phyloP scores from a whole-genome alignment of 2,329 filamentous ascomycete species.

The Elsinoe necatrix region DNA sequence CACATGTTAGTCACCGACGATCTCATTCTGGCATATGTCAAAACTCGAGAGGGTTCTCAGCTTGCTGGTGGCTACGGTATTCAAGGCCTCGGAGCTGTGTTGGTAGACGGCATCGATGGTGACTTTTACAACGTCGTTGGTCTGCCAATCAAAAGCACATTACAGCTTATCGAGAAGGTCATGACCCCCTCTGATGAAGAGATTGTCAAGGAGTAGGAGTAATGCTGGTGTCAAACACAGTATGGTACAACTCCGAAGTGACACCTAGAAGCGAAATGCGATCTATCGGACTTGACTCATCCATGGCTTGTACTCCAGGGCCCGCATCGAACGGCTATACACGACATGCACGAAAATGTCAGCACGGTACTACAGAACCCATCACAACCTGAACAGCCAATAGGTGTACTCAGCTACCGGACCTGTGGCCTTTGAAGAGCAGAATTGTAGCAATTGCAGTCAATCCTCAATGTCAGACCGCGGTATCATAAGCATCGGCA shows the following conservation, averaged over 20 bases:
- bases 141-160: slow-evolving; percentile 66
- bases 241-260: background rate
- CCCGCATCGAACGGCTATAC: too few species aligned
- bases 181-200: slow-evolving; percentile 62
- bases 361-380: too few species aligned
- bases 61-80: slow-evolving; percentile 96
- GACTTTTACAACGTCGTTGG: slow-evolving; percentile 92
- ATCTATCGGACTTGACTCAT: too few species aligned
- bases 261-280: too few species aligned
- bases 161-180: slow-evolving; percentile 83
- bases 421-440: too few species aligned
- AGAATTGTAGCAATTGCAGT: too few species aligned
- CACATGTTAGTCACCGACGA: slow-evolving; percentile 60
- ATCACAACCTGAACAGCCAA: too few species aligned
- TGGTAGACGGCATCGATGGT: slow-evolving; percentile 84
- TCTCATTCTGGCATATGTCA: slow-evolving; percentile 68
- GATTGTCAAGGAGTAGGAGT: slow-evolving; percentile 35
- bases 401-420: too few species aligned
- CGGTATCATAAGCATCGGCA: too few species aligned
- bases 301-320: too few species aligned
- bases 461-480: too few species aligned
- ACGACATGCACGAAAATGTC: too few species aligned
- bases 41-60: slow-evolving; percentile 83
- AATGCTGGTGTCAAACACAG: background rate
- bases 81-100: slow-evolving; percentile 76